Evolutionary conservation across 495 filamentous ascomycete genomes (phyloP).

Genomic region (Penicillium diatomitis): DNA sequence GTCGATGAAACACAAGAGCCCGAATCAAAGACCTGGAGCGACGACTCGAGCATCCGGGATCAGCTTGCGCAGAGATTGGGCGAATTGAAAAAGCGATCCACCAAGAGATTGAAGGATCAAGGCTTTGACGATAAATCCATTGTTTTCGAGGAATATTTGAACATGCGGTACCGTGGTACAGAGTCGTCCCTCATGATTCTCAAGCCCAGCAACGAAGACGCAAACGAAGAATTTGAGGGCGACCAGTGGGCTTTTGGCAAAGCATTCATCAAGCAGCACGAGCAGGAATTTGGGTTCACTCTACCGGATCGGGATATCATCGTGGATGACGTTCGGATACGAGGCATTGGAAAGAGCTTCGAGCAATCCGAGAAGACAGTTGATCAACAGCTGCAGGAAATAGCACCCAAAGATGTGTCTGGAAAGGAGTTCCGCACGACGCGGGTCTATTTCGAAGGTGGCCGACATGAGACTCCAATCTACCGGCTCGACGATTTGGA

Average conservation of each 20-base stretch:
- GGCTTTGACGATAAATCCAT: constrained; percentile 27
- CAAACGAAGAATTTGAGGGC: constrained; percentile 3
- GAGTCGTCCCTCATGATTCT: constrained; percentile 44
- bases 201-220: constrained; percentile 32
- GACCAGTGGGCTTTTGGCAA: constrained; percentile 62
- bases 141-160: constrained; percentile 36
- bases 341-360: constrained; percentile 61
- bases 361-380: constrained; percentile 70
- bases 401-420: constrained; percentile 35
- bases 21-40: constrained; percentile 46
- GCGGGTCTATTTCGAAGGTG: constrained; percentile 38
- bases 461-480: constrained; percentile 66
- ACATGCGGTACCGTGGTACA: constrained; percentile 41
- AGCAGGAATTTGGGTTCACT: constrained; percentile 92
- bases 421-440: constrained; percentile 23
- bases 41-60: constrained; percentile 2
- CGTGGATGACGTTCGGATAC: constrained; percentile 82
- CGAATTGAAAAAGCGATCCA: constrained; percentile 10
- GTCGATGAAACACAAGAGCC: constrained; percentile 90
- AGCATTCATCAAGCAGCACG: constrained; percentile 78
- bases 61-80: constrained; percentile 12
- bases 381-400: constrained; percentile 69
- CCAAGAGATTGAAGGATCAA: constrained; percentile 16
- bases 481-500: constrained; percentile 69
- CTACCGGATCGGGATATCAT: constrained; percentile 76